Evolutionary conservation across 2,329 filamentous ascomycete species (phyloP), one percentile per base, ranked within the genome.

Genomic region (Alternaria infectoria): DNA sequence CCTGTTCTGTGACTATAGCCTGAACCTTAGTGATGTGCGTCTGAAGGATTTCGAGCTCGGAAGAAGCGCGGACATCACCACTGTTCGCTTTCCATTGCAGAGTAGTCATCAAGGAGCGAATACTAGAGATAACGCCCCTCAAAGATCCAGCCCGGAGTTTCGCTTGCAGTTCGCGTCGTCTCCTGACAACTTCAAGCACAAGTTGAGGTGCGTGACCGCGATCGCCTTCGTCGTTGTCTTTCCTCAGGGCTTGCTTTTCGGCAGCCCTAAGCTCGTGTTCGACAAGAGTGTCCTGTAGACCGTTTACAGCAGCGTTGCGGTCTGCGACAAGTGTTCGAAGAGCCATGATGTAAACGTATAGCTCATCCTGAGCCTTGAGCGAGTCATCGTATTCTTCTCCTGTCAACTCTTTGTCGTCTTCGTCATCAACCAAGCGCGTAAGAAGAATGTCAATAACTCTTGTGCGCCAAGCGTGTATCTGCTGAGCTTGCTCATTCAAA

Each of bases 321-420:
- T 98, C 94, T 7, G 92, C 90, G 60, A 96, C 87, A 51, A 91
- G 85, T 0, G 91, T 88, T 62, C 93, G 87, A 26, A 97, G 83
- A 9, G 88, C 89, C 75, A 93, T 89, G 61, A 97, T 91, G 74
- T 96, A 97, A 7, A 92, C 92, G 79, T 95, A 92, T 45, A 97
- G 87, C 75, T 96, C 89, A 65, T 97, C 95, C 80, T 98, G 95
- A 49, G 90, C 87, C 77, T 92, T 92, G 0, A 93, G 93, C 0
- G 95, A 97, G 30, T 92, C 88, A 69, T 93, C 91, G 66, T 97
- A 96, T 77, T 98, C 96, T 62, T 97, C 91, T 23, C 96, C 96
- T 11, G 93, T 95, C 3, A 89, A 86, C 61, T 97, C 93, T 10
- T 86, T 80, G n/a, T 83, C 83, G 15, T 82, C 81, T 44, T 97